Base-by-base conservation (phyloP, 805 yeast species). In the Maudiozyma bulderi region DNA sequence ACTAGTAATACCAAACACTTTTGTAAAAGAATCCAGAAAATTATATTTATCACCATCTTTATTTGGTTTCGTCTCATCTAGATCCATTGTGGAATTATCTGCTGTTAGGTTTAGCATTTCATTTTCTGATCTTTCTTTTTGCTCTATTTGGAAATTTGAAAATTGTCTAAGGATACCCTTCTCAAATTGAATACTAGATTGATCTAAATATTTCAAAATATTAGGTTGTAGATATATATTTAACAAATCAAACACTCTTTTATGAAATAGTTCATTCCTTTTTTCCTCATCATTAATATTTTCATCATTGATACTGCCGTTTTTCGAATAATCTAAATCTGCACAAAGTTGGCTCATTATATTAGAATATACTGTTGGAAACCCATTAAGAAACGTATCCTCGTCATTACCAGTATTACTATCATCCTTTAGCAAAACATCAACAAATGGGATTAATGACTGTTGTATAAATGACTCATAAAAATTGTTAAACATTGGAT, bases 11-110 rank as follows among this genome's bases (percentile, higher is more conserved):
- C 68, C 73, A 60, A 84, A 81, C 3, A 83, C 81, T 56, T 79
- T 83, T 10, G 80, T 75, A 63, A 84, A 84, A 53, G 81, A 80
- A 15, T 81, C 69, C 49, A 84, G 70, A 47, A 84, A 74, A 55
- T 82, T 87, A 57, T 71, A 72, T 51, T 78, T 77, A 41, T 72
- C 65, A 14, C 61, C 62, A 8, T 44, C 47, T 5, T 41, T 45
- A 39, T 70, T 65, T 20, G 61, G 61, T 6, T 32, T 44, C 26
- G 26, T 20, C 3, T 43, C 40, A 28, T 32, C 10, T 32, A 15
- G 8, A 31, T 45, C 38, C 11, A 9, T 10, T 8, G 44, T 35
- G 3, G 40, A 14, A 8, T 26, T 40, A 20, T 39, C 44, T n/a
- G 44, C 29, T 6, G 32, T 46, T 29, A 43, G 10, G 35, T 45